Conservation (phyloP, 371 early-diverging fungal species). For the Circinella minor region DNA sequence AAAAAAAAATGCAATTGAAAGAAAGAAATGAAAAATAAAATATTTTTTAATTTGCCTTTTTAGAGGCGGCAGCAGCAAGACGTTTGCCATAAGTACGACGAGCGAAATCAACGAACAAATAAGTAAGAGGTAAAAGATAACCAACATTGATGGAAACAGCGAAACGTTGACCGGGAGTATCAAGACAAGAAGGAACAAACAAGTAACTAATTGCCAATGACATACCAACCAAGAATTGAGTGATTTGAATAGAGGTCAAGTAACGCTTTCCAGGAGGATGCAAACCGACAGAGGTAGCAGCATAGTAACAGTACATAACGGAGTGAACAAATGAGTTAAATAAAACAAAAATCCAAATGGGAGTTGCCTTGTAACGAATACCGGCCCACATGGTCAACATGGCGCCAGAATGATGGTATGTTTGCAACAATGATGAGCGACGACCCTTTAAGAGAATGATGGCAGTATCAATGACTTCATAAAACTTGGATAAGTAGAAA, state of each 20-base stretch:
- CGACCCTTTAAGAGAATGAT: constrained; percentile 85
- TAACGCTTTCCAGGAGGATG: constrained; percentile 85
- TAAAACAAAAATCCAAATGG: constrained; percentile 86
- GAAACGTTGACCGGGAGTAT: constrained; percentile 62
- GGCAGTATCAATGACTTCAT: constrained; percentile 86
- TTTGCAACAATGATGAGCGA: constrained; percentile 79
- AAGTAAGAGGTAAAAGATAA: constrained; percentile 82
- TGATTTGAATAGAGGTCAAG: constrained; percentile 86
- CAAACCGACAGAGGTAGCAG: constrained; percentile 75
- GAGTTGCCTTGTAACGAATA: constrained; percentile 74
- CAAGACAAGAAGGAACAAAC: constrained; percentile 70
- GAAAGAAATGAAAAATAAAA: too few species aligned
- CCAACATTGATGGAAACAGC: constrained; percentile 74
- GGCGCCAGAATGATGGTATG: constrained; percentile 90
- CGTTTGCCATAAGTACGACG: constrained; percentile 66
- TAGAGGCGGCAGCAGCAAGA: constrained; percentile 34
- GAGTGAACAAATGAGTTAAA: constrained; percentile 92
- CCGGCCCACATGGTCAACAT: constrained; percentile 75
- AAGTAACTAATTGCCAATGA: constrained; percentile 71
- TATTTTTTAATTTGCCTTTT: constrained; percentile 55
- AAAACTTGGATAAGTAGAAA: constrained; percentile 88
- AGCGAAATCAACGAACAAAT: constrained; percentile 81
- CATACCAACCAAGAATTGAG: constrained; percentile 86
- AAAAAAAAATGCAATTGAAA: too few species aligned
- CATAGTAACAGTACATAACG: constrained; percentile 91